Conservation (phyloP, 768 basidiomycete species). For the Roridomyces roridus region DNA sequence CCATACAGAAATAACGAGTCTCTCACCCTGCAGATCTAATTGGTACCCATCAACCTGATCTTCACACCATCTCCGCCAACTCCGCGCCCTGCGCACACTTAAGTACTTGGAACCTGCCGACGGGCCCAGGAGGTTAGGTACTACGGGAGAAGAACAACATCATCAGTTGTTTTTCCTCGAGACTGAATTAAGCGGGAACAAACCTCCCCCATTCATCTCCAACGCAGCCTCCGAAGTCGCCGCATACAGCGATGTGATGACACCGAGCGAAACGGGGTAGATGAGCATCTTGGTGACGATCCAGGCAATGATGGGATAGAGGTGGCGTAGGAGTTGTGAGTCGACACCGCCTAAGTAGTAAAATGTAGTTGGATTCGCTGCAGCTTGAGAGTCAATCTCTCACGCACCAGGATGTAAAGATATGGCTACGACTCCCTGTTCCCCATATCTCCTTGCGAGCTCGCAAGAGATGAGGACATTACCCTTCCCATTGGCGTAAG, state of each 20-base stretch:
- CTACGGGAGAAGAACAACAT: slow-evolving; percentile 16
- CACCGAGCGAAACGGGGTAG: slow-evolving; percentile 24
- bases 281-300: slow-evolving; percentile 27
- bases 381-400: not conserved
- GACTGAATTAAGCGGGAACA: not conserved
- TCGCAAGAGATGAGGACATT: slow-evolving; percentile 35
- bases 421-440: slow-evolving; percentile 35
- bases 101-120: slow-evolving; percentile 23
- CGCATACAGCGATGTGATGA: slow-evolving; percentile 32
- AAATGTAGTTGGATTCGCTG: not conserved
- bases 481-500: slow-evolving; percentile 23
- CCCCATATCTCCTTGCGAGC: slow-evolving; percentile 35
- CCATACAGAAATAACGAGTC: no score
- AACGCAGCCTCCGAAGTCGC: slow-evolving; percentile 32
- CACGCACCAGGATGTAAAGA: slow-evolving; percentile 36
- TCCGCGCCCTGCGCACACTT: slow-evolving; percentile 26
- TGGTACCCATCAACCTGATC: slow-evolving; percentile 26
- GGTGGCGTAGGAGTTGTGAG: slow-evolving; percentile 33
- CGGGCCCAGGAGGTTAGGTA: slow-evolving; percentile 34
- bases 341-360: slow-evolving; percentile 31
- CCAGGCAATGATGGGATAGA: slow-evolving; percentile 25
- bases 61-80: slow-evolving; percentile 33
- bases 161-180: not conserved
- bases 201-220: slow-evolving; percentile 30
- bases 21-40: not conserved